A percentile compares a stretch with the other conserved stretches of the same genome.
Conservation (phyloP, 2,329 filamentous ascomycete genomes). For the Penicillium frequentans region DNA sequence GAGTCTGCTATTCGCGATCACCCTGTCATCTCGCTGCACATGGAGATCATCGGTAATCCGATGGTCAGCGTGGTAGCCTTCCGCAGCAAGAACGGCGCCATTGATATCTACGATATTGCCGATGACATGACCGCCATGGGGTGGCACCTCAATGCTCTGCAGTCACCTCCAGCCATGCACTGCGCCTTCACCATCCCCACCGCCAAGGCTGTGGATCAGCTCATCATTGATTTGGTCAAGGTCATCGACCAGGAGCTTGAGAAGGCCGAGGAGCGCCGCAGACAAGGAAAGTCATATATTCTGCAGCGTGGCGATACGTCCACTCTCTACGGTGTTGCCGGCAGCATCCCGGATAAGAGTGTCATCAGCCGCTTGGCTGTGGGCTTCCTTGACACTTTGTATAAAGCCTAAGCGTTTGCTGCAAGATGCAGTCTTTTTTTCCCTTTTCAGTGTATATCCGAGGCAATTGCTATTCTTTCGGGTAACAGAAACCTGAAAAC, state of each 20-base stretch:
- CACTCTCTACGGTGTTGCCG: conserved; percentile 91
- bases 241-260: conserved; percentile 68
- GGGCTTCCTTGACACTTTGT: conserved; percentile 89
- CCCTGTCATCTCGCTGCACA: conserved; percentile 67
- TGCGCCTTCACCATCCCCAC: conserved; percentile 90
- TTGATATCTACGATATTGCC: conserved; percentile 92
- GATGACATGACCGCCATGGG: conserved; percentile 81
- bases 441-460: conserved; percentile 12
- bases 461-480: background rate
- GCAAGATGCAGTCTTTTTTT: background rate
- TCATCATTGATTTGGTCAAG: conserved; percentile 68
- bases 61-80: conserved; percentile 91
- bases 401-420: conserved; percentile 65
- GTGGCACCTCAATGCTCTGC: conserved; percentile 95
- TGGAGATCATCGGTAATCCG: conserved; percentile 79
- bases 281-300: conserved; percentile 56
- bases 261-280: conserved; percentile 69
- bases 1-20: conserved; percentile 70
- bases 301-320: conserved; percentile 68
- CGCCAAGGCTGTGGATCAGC: conserved; percentile 73
- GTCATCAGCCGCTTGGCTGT: conserved; percentile 87
- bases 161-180: conserved; percentile 88
- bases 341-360: conserved; percentile 91
- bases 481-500: background rate
- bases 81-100: conserved; percentile 63